Base-by-base conservation (phyloP, 2,329 filamentous ascomycete species). In the Fusarium foetens region DNA sequence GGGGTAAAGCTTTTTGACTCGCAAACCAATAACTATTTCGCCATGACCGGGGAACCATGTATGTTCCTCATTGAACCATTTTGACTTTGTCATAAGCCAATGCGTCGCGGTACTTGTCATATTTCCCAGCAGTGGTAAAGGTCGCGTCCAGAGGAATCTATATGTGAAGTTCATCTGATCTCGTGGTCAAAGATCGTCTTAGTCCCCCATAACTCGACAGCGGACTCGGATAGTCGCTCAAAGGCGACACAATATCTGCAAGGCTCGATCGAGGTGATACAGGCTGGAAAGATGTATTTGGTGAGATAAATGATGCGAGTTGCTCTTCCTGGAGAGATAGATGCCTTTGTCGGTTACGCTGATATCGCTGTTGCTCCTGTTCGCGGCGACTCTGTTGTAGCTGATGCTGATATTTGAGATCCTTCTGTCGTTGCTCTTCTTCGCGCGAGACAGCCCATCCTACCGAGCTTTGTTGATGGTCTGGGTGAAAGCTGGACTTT, bases 141-240 rank as follows among this genome's bases (percentile, higher is more conserved):
- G 33, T 17, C 23, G 19, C 12, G 5, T 29, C 23, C 11, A 33
- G 17, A 6, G 23, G 8, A 35, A 43, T 19, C 48, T 55, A 70
- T 35, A 45, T 23, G 6, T 76, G 75, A 23, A 77, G 67, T 48
- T 77, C 75, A 51, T 77, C 75, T 23, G 75, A 77, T 23, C 75
- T 63, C 19, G 75, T 77, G 8, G 75, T 77, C 17, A 77, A 66
- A 21, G 75, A 77, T 21, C 75, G 72, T 33, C 73, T 66, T 23
- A 77, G 43, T 21, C 74, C 68, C 10, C 60, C 71, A 60, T 59
- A 74, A 16, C 61, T 68, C 16, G 75, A 74, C 16, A 74, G 36
- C 14, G 75, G 75, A n/a, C 75, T 77, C 6, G 75, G 60, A 31
- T 73, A 73, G 8, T 77, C 75, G 35, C 75, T 76, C 23, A 77